phyloP scores from a whole-genome alignment of 192 early-diverging fungal genomes.

The Coemansia sp. region DNA sequence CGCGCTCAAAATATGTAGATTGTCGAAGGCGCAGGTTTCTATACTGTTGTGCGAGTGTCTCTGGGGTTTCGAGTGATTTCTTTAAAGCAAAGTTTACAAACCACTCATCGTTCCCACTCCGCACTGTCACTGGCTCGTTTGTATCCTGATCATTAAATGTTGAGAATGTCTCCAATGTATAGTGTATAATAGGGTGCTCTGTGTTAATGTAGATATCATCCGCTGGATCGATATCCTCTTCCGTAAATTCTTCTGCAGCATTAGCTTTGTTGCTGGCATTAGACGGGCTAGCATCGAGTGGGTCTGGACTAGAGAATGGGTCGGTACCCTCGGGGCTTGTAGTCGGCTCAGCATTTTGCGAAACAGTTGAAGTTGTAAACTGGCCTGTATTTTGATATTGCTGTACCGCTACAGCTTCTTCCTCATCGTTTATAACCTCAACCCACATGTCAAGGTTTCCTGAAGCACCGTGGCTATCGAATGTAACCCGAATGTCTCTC shows the following conservation, averaged over 20 bases:
- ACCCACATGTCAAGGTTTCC: conserved; percentile 53
- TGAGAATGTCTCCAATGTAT: conserved; percentile 41
- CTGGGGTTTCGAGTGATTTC: conserved; percentile 15
- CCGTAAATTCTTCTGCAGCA: conserved; percentile 3
- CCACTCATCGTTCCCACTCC: conserved; percentile 35
- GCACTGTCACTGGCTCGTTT: conserved; percentile 35
- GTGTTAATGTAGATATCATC: conserved; percentile 47
- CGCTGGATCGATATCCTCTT: conserved; percentile 24
- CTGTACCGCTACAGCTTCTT: conserved; percentile 25
- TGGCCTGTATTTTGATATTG: conserved; percentile 33
- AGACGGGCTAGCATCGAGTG: conserved; percentile 12
- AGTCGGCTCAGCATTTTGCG: conserved; percentile 2
- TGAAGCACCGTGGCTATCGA: conserved; percentile 38
- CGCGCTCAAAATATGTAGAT: conserved; percentile 51
- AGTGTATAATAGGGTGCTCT: conserved; percentile 40
- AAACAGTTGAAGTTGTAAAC: conserved; percentile 7
- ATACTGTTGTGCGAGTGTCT: conserved; percentile 13
- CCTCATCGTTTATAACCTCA: conserved; percentile 55
- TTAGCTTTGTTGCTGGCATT: neutral
- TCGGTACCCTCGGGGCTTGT: conserved; percentile 3
- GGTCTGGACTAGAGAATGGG: conserved; percentile 24
- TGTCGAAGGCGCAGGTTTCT: conserved; percentile 29
- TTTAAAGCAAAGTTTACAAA: conserved; percentile 39
- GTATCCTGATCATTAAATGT: conserved; percentile 45
- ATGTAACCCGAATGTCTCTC: conserved; percentile 59